These are phyloP conservation scores for Hibiscus trionum DNA, from an alignment of 345 rosid species.

Conservation along the genomic window DNA sequence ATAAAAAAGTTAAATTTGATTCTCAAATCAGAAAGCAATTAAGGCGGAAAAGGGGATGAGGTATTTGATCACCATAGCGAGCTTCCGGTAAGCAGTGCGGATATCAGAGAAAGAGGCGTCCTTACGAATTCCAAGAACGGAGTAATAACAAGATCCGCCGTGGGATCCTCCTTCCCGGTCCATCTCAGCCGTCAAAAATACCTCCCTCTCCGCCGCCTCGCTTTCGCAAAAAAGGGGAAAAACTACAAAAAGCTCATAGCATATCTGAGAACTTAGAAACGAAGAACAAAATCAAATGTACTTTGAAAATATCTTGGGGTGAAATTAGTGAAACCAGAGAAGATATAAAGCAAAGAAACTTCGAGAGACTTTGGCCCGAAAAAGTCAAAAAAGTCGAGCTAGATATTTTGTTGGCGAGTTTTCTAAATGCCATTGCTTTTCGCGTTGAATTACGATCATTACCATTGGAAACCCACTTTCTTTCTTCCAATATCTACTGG, in stretches of 20 bases:
- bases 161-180: conserved; percentile 61
- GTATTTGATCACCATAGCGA: conserved; percentile 55
- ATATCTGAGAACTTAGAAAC: neutral
- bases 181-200: conserved; percentile 27
- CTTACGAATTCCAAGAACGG: conserved; percentile 68
- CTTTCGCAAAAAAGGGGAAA: neutral
- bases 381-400: too few species aligned
- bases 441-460: too few species aligned
- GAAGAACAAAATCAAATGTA: neutral
- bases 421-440: too few species aligned
- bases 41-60: neutral
- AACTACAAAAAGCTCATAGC: neutral
- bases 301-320: neutral
- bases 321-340: too few species aligned
- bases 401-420: too few species aligned
- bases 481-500: too few species aligned
- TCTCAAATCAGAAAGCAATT: neutral
- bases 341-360: too few species aligned
- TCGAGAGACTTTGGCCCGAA: too few species aligned
- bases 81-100: conserved; percentile 76
- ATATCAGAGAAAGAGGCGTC: conserved; percentile 80
- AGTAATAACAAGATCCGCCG: conserved; percentile 63
- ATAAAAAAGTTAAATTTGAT: neutral
- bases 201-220: neutral
- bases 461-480: too few species aligned